Evolutionary conservation across 768 basidiomycete species (phyloP), one percentile per base, ranked within the genome.

Genomic region (Dioszegia hungarica): DNA sequence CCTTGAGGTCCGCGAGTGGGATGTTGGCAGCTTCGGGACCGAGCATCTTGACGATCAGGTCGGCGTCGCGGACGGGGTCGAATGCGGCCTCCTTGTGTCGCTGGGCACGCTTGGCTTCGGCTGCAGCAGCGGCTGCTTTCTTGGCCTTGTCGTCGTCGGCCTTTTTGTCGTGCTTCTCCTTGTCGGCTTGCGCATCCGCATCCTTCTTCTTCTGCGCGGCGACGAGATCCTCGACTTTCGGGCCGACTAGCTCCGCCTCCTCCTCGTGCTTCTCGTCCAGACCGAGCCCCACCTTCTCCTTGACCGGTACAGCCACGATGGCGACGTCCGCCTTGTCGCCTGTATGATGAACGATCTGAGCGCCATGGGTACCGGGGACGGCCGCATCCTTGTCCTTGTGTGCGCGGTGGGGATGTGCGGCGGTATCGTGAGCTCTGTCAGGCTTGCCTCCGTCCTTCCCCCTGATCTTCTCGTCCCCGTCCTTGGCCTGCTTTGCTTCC

Each of bases 1-100:
- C 36, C 22, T 66, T 50, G 27, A 72, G 60, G 11, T 67, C 64
- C 1, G 62, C 57, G 52, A 72, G 60, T 0, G 54, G 50, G 57
- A 69, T 50, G 5, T 54, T 49, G 22, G 41, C 51, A 34, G 56
- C 59, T 29, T 62, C 52, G 11, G 48, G 49, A 20, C 49, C 49
- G 29, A 61, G 49, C 54, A 59, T 57, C 49, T 63, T 63, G 50
- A 45, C 57, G 37, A 61, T 38, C 28, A 55, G 20, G 22, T 54
- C 59, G 31, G 54, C 60, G 10, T 64, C 62, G 5, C 46, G 27
- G 24, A 51, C 28, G 9, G 64, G 60, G 27, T 66, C 64, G 39
- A 48, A 56, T 14, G 56, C 25, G 10, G 51, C 27, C n/a, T 57
- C 39, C 10, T 31, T 11, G 27, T 36, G 48, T 17, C 38, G 28